A percentile compares a stretch with the other conserved stretches of the same genome.
Evolutionary conservation across 163 green algal species (phyloP).

Genomic region (Scenedesmus sp.): DNA sequence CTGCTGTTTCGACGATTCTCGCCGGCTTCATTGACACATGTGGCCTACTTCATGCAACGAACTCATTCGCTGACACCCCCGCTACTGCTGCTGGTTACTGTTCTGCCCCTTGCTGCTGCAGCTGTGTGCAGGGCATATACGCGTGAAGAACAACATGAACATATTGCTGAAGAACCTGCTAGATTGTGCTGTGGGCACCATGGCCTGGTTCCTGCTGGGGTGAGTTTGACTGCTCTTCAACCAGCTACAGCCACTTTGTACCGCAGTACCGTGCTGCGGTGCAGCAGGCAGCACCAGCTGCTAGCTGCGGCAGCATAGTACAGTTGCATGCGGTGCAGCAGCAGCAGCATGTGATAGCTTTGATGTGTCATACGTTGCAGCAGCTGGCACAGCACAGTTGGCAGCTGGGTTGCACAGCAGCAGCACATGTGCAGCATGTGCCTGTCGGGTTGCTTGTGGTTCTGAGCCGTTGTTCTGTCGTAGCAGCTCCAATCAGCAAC

Average conservation of each 20-base stretch:
- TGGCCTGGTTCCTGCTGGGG: constrained; percentile 69
- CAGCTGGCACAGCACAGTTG: too few relatives aligned
- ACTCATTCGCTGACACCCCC: background rate
- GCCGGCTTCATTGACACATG: background rate
- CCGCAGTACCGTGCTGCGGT: too few relatives aligned
- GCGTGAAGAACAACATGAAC: constrained; percentile 83
- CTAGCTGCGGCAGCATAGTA: background rate
- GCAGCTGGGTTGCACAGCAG: background rate
- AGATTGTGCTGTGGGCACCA: constrained; percentile 66
- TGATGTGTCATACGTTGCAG: too few relatives aligned
- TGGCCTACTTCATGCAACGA: background rate
- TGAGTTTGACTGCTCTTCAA: constrained; percentile 33
- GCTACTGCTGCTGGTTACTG: background rate
- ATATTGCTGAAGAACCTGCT: constrained; percentile 86
- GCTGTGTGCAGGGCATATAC: constrained; percentile 81
- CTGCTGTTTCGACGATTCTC: background rate
- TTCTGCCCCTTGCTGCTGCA: background rate
- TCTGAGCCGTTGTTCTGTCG: too few relatives aligned
- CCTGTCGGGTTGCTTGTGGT: too few relatives aligned
- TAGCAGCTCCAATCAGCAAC: too few relatives aligned
- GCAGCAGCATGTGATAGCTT: background rate
- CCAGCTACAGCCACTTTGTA: background rate
- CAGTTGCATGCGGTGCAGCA: background rate
- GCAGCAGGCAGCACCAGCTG: background rate
- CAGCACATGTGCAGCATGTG: too few relatives aligned